Percentiles rank a stretch among this genome's conserved stretches.
phyloP scores from a whole-genome alignment of 306 rosid genomes.

The Vigna radiata region DNA sequence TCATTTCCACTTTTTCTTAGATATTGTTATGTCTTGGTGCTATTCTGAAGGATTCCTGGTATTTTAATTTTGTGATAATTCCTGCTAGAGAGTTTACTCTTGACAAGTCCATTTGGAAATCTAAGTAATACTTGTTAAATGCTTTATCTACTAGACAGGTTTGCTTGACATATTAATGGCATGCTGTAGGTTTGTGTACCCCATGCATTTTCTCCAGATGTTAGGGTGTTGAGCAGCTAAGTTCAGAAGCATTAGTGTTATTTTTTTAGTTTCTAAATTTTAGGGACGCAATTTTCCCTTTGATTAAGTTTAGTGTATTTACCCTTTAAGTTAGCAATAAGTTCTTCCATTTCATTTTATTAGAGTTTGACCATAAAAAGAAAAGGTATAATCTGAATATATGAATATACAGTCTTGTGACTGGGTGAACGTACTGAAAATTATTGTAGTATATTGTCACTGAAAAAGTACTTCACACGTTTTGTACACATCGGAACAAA shows the following conservation, averaged over 20 bases:
- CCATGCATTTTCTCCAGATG: neutral
- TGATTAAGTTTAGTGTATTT: neutral
- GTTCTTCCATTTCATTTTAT: neutral
- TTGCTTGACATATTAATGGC: neutral
- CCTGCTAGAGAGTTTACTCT: neutral
- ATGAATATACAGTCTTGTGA: too few species aligned
- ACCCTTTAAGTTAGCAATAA: neutral
- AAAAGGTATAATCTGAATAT: too few species aligned
- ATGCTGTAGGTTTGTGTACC: neutral
- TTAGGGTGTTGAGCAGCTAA: neutral
- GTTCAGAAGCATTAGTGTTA: neutral
- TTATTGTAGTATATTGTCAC: too few species aligned
- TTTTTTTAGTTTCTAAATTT: neutral
- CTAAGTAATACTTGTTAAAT: slow-evolving; percentile 7
- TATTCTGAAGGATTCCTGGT: slow-evolving; percentile 8
- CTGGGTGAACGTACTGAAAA: too few species aligned
- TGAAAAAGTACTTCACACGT: too few species aligned
- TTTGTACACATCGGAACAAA: too few species aligned
- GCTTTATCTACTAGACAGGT: neutral
- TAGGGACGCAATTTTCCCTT: neutral
- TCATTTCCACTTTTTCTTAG: neutral
- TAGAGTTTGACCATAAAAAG: too few species aligned
- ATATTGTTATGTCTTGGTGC: slow-evolving; percentile 24
- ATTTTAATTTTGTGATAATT: slow-evolving; percentile 7
- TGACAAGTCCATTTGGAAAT: neutral